Base-by-base conservation (phyloP, 2,329 filamentous ascomycete genomes). In the Neurospora sp. region DNA sequence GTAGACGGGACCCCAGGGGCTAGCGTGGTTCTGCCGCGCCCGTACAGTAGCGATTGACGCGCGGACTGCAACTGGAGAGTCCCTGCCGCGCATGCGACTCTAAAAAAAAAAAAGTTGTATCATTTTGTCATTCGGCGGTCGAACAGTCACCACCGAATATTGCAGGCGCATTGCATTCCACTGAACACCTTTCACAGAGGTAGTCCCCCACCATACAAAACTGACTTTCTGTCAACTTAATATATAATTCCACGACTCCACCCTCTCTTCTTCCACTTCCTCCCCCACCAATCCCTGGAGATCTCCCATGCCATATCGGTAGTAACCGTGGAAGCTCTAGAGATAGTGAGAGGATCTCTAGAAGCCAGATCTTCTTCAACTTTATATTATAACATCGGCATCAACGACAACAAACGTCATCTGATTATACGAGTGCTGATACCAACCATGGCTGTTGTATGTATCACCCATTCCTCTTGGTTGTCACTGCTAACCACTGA, bases 341-440 rank as follows among this genome's bases (percentile, higher is more conserved):
- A 89, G 90, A 90, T 90, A 86, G 85, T 89, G 87, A 87, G 86
- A 90, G 86, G 84, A 87, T 90, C 89, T 91, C 89, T 91, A 90
- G 89, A 87, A 88, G 88, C 85, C 84, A 84, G 78, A 86, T 85
- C 83, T 84, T 82, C 76, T 81, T 72, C 68, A 66, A 74, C 73
- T 67, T 42, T 13, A 33, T 28, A 73, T 23, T 52, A 13, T 70
- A 71, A 70, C 67, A 70, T 69, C 70, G 66, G 72, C 72, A 68
- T 40, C 72, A 69, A 69, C 70, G 4, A 17, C 23, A 73, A 71
- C 78, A 70, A 79, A 62, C 67, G 68, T 28, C 67, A 9, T 17
- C 23, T 58, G 19, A 52, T 52, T 23, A 23, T 7, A 52, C 4
- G 43, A 28, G 5, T 15, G 7, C 19, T 5, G 43, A 52, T 36